Evolutionary conservation across 495 filamentous ascomycete genomes (phyloP).

Genomic region (Pyrenula aspistea): DNA sequence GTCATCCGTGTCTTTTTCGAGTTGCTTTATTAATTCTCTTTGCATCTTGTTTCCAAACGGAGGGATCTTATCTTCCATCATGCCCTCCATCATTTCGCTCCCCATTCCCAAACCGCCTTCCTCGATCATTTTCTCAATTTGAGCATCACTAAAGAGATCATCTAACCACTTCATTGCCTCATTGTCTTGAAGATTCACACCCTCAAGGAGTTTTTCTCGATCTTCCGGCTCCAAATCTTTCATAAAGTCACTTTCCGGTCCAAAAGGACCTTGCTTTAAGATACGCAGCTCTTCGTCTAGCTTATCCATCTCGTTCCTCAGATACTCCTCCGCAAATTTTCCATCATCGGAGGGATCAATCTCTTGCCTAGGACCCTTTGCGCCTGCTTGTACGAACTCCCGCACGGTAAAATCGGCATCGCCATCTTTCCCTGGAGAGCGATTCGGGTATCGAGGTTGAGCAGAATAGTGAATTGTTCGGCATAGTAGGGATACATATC

Average conservation of each 20-base stretch:
- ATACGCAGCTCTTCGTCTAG: constrained; percentile 43
- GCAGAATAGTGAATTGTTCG: not conserved
- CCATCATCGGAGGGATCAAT: constrained; percentile 40
- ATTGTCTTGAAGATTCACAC: constrained; percentile 19
- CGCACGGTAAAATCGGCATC: not conserved
- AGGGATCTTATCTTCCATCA: constrained; percentile 16
- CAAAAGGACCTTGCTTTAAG: constrained; percentile 27
- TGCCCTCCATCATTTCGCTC: constrained; percentile 27
- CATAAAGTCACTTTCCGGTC: constrained; percentile 31
- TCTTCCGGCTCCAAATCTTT: constrained; percentile 26
- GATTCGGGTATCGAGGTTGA: not conserved
- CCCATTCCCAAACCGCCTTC: constrained; percentile 15
- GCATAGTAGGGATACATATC: not conserved
- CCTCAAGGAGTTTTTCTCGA: constrained; percentile 24
- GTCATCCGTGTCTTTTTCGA: not conserved
- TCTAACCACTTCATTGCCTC: constrained; percentile 18
- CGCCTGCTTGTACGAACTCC: not conserved
- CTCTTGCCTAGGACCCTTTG: not conserved
- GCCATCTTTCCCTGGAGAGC: not conserved
- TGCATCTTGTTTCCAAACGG: not conserved
- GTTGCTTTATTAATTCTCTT: not conserved
- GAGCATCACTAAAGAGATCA: constrained; percentile 8
- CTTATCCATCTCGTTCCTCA: constrained; percentile 32
- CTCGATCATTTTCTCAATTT: constrained; percentile 2
- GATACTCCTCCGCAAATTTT: constrained; percentile 25